Evolutionary conservation across 805 yeast species (phyloP).

Genomic region (Kodamaea restingae): DNA sequence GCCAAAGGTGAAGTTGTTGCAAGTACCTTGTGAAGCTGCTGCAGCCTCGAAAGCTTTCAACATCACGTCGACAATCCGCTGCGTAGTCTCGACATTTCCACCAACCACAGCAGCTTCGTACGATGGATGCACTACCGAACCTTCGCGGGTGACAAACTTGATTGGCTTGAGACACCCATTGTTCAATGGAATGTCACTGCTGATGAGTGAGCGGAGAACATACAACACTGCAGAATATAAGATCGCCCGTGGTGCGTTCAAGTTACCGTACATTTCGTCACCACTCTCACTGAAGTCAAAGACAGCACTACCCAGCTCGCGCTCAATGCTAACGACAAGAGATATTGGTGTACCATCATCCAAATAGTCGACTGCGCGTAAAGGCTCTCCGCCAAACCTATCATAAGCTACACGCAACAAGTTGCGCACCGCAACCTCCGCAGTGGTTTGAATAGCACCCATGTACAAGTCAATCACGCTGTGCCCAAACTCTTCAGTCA

Average conservation of each 20-base stretch:
- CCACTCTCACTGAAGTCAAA: slow-evolving; percentile 88
- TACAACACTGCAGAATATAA: slow-evolving; percentile 86
- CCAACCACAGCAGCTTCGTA: slow-evolving; percentile 86
- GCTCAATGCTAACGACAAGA: slow-evolving; percentile 46
- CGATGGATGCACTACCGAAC: slow-evolving; percentile 59
- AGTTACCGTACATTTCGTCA: slow-evolving; percentile 81
- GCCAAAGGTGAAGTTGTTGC: slow-evolving; percentile 93
- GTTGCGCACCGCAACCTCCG: slow-evolving; percentile 63
- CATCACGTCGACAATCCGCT: slow-evolving; percentile 85
- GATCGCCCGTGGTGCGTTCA: slow-evolving; percentile 91
- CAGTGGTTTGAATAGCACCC: slow-evolving; percentile 78
- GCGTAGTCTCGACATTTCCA: slow-evolving; percentile 93
- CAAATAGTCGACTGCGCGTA: slow-evolving; percentile 61
- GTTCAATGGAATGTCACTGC: slow-evolving; percentile 85
- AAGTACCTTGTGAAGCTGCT: slow-evolving; percentile 95
- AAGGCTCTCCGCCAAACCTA: slow-evolving; percentile 38
- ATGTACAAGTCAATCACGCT: slow-evolving; percentile 64
- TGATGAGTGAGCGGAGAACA: slow-evolving; percentile 78
- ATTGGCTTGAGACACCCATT: slow-evolving; percentile 89
- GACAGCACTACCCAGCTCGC: slow-evolving; percentile 53
- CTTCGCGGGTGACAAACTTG: slow-evolving; percentile 43
- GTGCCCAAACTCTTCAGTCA: slow-evolving; percentile 61
- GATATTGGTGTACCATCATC: slow-evolving; percentile 77
- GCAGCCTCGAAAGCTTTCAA: slow-evolving; percentile 81
- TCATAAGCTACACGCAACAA: slow-evolving; percentile 27